Percentiles rank a stretch among this genome's conserved stretches.
phyloP scores from a whole-genome alignment of 116 monocot genomes.

The Posidonia oceanica region DNA sequence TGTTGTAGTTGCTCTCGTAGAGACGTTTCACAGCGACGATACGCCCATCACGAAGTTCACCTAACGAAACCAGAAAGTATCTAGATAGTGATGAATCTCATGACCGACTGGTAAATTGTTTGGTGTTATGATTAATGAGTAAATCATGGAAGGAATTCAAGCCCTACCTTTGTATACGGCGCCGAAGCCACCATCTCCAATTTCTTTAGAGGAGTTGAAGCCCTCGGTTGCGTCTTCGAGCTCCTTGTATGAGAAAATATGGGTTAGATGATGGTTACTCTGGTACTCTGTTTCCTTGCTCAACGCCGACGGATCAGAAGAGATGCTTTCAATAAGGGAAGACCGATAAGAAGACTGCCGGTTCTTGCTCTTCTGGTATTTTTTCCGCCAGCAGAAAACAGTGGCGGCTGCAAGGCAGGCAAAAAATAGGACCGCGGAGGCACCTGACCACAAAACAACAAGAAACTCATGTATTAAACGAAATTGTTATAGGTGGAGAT shows the following conservation, averaged over 20 bases:
- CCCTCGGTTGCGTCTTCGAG: slow-evolving; percentile 64
- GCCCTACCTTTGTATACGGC: slow-evolving; percentile 71
- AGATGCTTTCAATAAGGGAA: not conserved
- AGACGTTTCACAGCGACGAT: slow-evolving; percentile 67
- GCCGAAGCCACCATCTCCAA: slow-evolving; percentile 87
- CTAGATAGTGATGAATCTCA: not conserved
- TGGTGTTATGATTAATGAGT: not conserved
- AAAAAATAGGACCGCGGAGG: not conserved
- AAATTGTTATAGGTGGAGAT: no score
- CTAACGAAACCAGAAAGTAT: slow-evolving; percentile 8
- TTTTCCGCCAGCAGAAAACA: not conserved
- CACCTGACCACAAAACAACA: not conserved
- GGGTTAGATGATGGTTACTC: slow-evolving; percentile 15
- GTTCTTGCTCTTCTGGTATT: slow-evolving; percentile 1
- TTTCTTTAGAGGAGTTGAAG: slow-evolving; percentile 34
- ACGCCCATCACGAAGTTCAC: slow-evolving; percentile 56
- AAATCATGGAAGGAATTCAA: no score
- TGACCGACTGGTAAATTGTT: not conserved
- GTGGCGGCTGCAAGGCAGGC: not conserved
- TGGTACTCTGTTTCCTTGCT: slow-evolving; percentile 18
- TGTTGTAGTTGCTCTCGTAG: slow-evolving; percentile 45
- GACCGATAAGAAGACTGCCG: not conserved
- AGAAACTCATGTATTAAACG: not conserved
- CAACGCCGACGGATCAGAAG: slow-evolving; percentile 8
- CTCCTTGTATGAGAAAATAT: slow-evolving; percentile 61